Evolutionary conservation across 176 grass and related monocot species (phyloP), one percentile per base, ranked within the genome.

Genomic region (Raddia guianensis): DNA sequence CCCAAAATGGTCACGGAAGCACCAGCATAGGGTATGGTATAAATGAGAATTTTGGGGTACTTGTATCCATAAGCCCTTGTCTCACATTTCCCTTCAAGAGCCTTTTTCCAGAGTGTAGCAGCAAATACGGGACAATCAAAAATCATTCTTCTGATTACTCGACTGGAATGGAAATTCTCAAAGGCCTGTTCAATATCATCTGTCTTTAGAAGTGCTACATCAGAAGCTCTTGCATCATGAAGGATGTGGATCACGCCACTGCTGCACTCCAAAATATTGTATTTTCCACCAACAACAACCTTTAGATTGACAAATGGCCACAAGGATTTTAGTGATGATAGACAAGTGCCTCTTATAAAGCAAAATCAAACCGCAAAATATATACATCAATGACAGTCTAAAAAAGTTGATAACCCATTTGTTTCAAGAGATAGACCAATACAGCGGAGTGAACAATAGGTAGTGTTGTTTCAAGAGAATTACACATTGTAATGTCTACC

Each of bases 151-250:
- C 88, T 87, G 66, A 95, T 93, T 44, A 90, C 53, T 65, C 92
- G 85, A 73, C 88, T 95, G 42, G 92, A 95, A 70, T 93, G 82
- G 72, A 88, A 98, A 75, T 98, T 93, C 52, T 91, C 88, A 35
- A 95, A 91, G 70, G 91, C 86, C 37, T 98, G 96, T 44, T 98
- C 90, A 56, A 68, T 75, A 77, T 93, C 96, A 74, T 86, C 83
- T 11, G 72, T 83, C 86, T 93, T 95, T 0, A 67, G 88, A 34
- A 78, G 18, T 5, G 75, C 86, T 19, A 90, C 96, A 33, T 93
- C 72, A 74, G 90, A 87, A 78, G 90, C 88, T 90, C 95, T 91
- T 42, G 90, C 86, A 71, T 93, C 62, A 27, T 93, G 90, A 80
- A 98, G 87, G 12, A 68, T 40, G 21, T 84, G 56, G 66, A 87